Conservation (phyloP, 768 basidiomycete species). For the Mycena galopus region DNA sequence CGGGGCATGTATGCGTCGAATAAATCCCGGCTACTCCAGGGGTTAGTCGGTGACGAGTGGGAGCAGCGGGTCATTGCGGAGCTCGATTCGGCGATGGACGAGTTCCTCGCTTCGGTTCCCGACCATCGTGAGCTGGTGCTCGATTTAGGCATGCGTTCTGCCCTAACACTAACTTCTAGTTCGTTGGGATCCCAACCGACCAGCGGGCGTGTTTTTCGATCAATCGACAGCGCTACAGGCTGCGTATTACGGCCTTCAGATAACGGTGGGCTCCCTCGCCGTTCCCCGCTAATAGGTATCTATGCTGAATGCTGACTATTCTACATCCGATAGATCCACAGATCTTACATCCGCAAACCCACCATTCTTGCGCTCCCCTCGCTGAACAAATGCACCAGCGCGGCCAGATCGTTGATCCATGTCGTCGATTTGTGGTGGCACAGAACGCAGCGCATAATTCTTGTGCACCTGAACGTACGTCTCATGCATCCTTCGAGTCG, state of each 20-base stretch:
- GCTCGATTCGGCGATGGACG: conserved; percentile 70
- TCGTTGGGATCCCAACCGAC: conserved; percentile 40
- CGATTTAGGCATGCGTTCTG: neutral
- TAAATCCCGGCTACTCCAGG: conserved; percentile 53
- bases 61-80: conserved; percentile 68
- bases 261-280: conserved; percentile 48
- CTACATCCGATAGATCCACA: conserved; percentile 60
- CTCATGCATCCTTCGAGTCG: neutral
- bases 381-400: conserved; percentile 65
- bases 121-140: conserved; percentile 57
- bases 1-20: conserved; percentile 67
- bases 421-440: conserved; percentile 50
- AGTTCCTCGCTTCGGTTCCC: conserved; percentile 74
- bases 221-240: conserved; percentile 55
- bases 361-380: conserved; percentile 55
- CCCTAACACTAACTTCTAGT: conserved; percentile 18
- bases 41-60: conserved; percentile 66
- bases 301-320: conserved; percentile 40
- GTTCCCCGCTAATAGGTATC: conserved; percentile 46
- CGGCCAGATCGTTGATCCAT: conserved; percentile 61
- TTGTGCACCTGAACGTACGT: conserved; percentile 27
- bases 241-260: conserved; percentile 57
- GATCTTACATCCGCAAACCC: conserved; percentile 58
- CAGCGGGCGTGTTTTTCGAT: conserved; percentile 49
- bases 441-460: conserved; percentile 17